Conservation (phyloP, 352 stramenopile species). For the Globisporangium spinosum region DNA sequence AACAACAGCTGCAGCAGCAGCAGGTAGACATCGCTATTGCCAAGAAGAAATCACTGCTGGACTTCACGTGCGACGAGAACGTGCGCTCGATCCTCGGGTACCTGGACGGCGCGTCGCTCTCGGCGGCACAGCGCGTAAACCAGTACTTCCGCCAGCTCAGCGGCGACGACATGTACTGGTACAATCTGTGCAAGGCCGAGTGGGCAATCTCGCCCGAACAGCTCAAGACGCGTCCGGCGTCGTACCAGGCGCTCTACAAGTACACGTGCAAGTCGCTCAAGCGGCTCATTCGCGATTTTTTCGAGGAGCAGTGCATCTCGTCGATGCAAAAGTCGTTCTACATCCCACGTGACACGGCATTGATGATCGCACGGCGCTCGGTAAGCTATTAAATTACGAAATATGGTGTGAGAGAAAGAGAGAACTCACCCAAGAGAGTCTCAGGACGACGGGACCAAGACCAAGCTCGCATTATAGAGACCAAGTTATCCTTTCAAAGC, state of each 20-base stretch:
- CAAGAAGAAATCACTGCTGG: conserved; percentile 36
- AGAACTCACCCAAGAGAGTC: not conserved
- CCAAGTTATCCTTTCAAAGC: not conserved
- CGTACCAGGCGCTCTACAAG: conserved; percentile 75
- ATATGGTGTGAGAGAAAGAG: not conserved
- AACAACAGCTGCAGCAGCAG: conserved; percentile 11
- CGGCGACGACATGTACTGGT: conserved; percentile 61
- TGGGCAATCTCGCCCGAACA: conserved; percentile 77
- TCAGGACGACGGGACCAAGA: not conserved
- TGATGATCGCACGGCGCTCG: conserved; percentile 44
- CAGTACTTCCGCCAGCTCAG: conserved; percentile 50
- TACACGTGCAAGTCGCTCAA: conserved; percentile 68
- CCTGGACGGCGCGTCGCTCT: conserved; percentile 68
- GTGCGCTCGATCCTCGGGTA: conserved; percentile 58
- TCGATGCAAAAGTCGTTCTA: conserved; percentile 68
- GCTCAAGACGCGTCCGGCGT: conserved; percentile 49
- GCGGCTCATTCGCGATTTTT: conserved; percentile 68
- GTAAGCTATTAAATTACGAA: conserved; percentile 3
- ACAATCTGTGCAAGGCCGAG: conserved; percentile 59
- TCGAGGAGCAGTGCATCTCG: conserved; percentile 73
- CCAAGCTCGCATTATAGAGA: conserved; percentile 4
- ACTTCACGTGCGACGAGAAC: conserved; percentile 78
- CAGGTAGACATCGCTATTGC: not conserved
- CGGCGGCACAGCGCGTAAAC: conserved; percentile 47
- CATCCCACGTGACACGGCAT: conserved; percentile 56